Conservation (phyloP, 2,329 filamentous ascomycete species). For the Aspergillus alliaceus region DNA sequence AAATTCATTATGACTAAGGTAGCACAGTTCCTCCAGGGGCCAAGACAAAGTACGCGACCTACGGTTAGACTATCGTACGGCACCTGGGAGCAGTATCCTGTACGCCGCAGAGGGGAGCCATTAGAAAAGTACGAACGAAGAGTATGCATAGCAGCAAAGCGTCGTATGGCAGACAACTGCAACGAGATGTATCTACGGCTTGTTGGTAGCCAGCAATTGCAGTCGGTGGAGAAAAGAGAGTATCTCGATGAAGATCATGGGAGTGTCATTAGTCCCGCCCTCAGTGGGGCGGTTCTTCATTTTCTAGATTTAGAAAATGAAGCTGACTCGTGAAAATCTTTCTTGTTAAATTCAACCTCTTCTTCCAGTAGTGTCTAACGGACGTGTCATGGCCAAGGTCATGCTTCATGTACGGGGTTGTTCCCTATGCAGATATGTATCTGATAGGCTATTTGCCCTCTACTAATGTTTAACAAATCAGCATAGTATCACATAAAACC, state of each 20-base stretch:
- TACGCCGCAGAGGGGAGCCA: slow-evolving; percentile 26
- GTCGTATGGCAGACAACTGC: slow-evolving; percentile 29
- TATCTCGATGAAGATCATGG: slow-evolving; percentile 35
- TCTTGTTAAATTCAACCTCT: too few species aligned
- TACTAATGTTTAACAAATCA: neutral
- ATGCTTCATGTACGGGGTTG: too few species aligned
- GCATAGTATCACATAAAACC: neutral
- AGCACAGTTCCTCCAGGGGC: slow-evolving; percentile 22
- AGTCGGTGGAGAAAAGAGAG: slow-evolving; percentile 14
- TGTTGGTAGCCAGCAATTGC: slow-evolving; percentile 9
- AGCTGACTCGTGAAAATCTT: too few species aligned
- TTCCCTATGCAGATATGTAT: neutral
- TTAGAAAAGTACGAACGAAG: slow-evolving; percentile 31
- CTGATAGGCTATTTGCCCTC: neutral
- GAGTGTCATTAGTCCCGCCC: slow-evolving; percentile 28
- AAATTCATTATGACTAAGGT: slow-evolving; percentile 40
- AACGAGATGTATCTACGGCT: slow-evolving; percentile 21
- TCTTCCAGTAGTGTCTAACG: too few species aligned
- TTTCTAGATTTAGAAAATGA: slow-evolving; percentile 12
- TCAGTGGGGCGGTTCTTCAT: slow-evolving; percentile 24
- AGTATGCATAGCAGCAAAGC: slow-evolving; percentile 9
- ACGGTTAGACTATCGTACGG: slow-evolving; percentile 37
- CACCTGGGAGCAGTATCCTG: slow-evolving; percentile 33
- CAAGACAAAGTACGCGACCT: slow-evolving; percentile 10
- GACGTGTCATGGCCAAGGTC: too few species aligned